These are phyloP conservation scores for Aphanomyces astaci DNA, from an alignment of 352 stramenopile species.

Conservation along the genomic window DNA sequence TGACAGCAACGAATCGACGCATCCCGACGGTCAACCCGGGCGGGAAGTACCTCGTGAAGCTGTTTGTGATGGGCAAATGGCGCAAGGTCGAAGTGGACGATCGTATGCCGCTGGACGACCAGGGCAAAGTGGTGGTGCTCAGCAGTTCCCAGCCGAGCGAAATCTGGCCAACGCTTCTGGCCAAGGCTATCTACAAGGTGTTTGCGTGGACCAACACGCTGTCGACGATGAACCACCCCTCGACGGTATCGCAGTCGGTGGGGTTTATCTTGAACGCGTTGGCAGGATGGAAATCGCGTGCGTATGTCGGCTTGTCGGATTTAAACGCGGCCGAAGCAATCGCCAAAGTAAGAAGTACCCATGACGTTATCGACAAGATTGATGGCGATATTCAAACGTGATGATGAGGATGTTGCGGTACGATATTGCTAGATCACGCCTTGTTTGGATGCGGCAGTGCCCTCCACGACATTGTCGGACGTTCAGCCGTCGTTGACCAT, in stretches of 20 bases:
- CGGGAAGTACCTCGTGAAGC: slow-evolving; percentile 66
- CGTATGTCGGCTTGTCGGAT: slow-evolving; percentile 5
- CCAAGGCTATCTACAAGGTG: slow-evolving; percentile 70
- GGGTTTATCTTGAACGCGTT: slow-evolving; percentile 20
- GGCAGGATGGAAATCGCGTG: slow-evolving; percentile 15
- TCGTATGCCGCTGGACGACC: slow-evolving; percentile 43
- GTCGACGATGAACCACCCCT: neutral
- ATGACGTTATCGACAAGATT: neutral
- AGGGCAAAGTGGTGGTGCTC: slow-evolving; percentile 44
- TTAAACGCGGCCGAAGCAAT: slow-evolving; percentile 15
- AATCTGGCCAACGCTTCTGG: slow-evolving; percentile 56
- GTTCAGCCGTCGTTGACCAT: slow-evolving; percentile 12
- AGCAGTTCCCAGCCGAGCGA: slow-evolving; percentile 53
- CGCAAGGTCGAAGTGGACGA: slow-evolving; percentile 64
- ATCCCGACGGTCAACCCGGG: slow-evolving; percentile 53
- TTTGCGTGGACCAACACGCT: slow-evolving; percentile 35
- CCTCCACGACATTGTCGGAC: neutral
- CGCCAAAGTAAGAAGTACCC: neutral
- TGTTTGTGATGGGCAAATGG: slow-evolving; percentile 69
- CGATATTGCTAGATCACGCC: slow-evolving; percentile 5
- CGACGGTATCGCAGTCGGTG: slow-evolving; percentile 4
- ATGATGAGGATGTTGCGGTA: neutral
- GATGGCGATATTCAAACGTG: too few species aligned
- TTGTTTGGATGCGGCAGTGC: neutral
- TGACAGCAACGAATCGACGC: slow-evolving; percentile 1